These are phyloP conservation scores for Suillus decipiens DNA, from an alignment of 768 basidiomycete species.

Conservation along the genomic window DNA sequence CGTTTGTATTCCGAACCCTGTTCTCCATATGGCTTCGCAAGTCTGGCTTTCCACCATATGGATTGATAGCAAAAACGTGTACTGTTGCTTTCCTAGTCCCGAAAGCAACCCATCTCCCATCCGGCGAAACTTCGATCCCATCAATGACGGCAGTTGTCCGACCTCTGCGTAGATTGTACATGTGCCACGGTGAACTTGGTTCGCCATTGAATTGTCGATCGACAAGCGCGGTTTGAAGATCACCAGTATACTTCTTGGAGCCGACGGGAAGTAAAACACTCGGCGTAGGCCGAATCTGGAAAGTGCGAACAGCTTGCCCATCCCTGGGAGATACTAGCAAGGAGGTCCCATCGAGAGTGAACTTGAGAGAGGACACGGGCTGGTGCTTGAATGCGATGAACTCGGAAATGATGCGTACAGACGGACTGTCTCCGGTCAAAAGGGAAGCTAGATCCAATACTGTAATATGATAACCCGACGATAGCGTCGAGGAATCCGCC, in stretches of 20 bases:
- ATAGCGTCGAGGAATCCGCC: conserved; percentile 8
- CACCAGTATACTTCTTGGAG: neutral
- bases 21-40: conserved; percentile 60
- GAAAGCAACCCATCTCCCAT: conserved; percentile 70
- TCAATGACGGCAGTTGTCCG: conserved; percentile 67
- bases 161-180: conserved; percentile 74
- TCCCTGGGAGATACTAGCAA: conserved; percentile 53
- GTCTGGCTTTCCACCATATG: conserved; percentile 72
- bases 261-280: conserved; percentile 19
- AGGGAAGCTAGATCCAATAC: conserved; percentile 56
- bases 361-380: conserved; percentile 47
- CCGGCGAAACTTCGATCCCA: conserved; percentile 40
- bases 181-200: conserved; percentile 44
- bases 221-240: neutral
- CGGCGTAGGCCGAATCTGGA: conserved; percentile 38
- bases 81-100: conserved; percentile 64
- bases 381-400: conserved; percentile 51
- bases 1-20: conserved; percentile 53
- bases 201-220: conserved; percentile 8
- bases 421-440: conserved; percentile 15
- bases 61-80: conserved; percentile 77
- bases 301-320: conserved; percentile 55
- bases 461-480: conserved; percentile 49
- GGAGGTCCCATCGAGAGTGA: conserved; percentile 54
- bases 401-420: conserved; percentile 43